phyloP scores from a whole-genome alignment of 345 rosid genomes.

The Pugionium dolabratum region DNA sequence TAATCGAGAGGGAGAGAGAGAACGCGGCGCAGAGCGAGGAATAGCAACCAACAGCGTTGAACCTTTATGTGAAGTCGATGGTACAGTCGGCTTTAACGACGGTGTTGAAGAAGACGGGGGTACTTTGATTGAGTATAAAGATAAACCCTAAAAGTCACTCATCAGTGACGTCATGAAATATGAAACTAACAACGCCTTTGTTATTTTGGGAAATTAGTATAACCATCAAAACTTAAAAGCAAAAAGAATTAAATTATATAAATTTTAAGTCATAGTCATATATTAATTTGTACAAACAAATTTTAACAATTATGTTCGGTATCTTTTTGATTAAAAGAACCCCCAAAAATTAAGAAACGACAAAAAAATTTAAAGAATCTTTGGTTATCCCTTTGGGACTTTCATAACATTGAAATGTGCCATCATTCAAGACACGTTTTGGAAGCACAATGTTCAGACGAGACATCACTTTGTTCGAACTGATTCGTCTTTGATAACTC shows the following conservation, averaged over 20 bases:
- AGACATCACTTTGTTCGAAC: too few species aligned
- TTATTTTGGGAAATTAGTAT: not conserved
- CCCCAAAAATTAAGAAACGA: too few species aligned
- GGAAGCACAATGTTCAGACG: too few species aligned
- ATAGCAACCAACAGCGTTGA: not conserved
- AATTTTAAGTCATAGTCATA: too few species aligned
- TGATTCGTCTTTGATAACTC: too few species aligned
- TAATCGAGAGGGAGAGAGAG: not conserved
- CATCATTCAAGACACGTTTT: too few species aligned
- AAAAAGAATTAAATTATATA: not conserved
- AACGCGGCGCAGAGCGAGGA: not conserved
- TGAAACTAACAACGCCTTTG: not conserved
- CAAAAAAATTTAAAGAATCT: too few species aligned
- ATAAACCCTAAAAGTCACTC: conserved; percentile 15
- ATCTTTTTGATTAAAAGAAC: too few species aligned
- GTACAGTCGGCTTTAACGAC: conserved; percentile 27
- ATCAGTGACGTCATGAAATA: not conserved
- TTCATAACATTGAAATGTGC: too few species aligned
- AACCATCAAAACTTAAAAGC: not conserved
- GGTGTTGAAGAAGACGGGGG: conserved; percentile 13
- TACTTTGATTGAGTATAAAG: not conserved
- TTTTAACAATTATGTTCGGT: too few species aligned
- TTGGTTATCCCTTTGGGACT: too few species aligned
- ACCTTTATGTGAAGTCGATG: conserved; percentile 10
- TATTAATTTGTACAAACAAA: too few species aligned